Base-by-base conservation (phyloP, 2,329 filamentous ascomycete genomes). In the Didymella segeticola region DNA sequence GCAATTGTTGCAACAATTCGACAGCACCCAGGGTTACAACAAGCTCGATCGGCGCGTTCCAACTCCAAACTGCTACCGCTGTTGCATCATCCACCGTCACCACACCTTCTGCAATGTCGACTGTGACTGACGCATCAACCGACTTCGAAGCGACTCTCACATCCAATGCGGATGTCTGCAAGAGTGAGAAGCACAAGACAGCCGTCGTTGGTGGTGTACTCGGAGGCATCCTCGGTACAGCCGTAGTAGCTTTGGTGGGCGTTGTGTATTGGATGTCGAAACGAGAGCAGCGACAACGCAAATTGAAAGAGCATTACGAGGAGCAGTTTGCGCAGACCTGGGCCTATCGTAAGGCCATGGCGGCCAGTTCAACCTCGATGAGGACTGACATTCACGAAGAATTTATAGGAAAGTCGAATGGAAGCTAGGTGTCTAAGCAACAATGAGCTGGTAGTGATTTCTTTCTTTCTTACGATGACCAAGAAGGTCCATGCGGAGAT, bases 241-340 rank as follows among this genome's bases (percentile, higher is more conserved):
- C 60, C 17, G 51, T 71, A 5, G 7, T 68, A 8, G 53, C 42
- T 14, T 26, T 70, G 5, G 7, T 58, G 19, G 57, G 37, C 15
- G 23, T 56, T 4, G 50, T 69, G 1, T 46, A 58, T 26, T 72
- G 66, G 67, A 56, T 71, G 49, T 48, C 62, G 42, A 66, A 64
- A 53, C 59, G 53, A n/a, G 71, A 74, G 36, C 67, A 64, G 53
- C 56, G 61, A 27, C 69, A 73, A 41, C 57, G 69, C 25, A 68
- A 53, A 20, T 54, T 73, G 8, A 74, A 72, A 49, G 68, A 74
- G 42, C 69, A 72, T 43, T 72, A 72, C 45, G 69, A 72, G 43
- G 62, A 62, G 55, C 69, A 72, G 34, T 69, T 71, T 42, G 56
- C 58, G 1, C 63, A 68, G 38, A 68, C 57, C 5, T 66, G 60